Evolutionary conservation across 371 early-diverging fungal genomes (phyloP), one percentile per base, ranked within the genome.

Genomic region (Rhizopus stolonifer): DNA sequence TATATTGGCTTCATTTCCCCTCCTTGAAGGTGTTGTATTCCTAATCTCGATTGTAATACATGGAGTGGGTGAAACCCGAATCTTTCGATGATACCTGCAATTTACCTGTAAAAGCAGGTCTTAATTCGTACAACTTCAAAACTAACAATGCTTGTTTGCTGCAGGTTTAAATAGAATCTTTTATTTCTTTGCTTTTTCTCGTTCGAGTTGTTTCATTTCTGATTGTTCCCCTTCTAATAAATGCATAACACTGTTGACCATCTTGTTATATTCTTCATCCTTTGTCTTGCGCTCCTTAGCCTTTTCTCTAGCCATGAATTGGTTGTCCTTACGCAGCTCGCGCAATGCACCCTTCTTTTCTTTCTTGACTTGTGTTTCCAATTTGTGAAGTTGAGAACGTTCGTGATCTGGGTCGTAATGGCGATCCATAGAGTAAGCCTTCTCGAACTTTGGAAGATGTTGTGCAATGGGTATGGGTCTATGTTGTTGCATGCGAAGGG

Each of bases 281-380:
- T 87, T 87, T 55, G 86, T 85, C 61, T 86, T 85, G 49, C 77
- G 80, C 52, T 80, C 81, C 59, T 74, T 71, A 17, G 88, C 68
- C 55, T 83, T 78, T 70, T 90, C 85, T 29, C 85, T 69, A 15
- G 93, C 90, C 36, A 97, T 62, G 58, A 95, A 98, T 67, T 81
- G 81, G 29, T 87, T 85, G 70, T 98, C 99, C 71, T 94, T 92
- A 48, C 95, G 88, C 56, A 98, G 69, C 70, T 98, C 97, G 33
- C 97, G 86, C 32, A 92, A 79, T 3, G 96, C 95, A 15, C 96
- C 95, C 74, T 94, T 91, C 72, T 80, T 75, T 69, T 97, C 97
- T 72, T 90, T 87, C 80, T 89, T 91, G 70, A 87, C 69, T 74
- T 91, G 87, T 6, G 81, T 62, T 44, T 87, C 72, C 49, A 95